These are phyloP conservation scores for Mortierella sp. DNA, from an alignment of 371 early-diverging fungal species.

Conservation along the genomic window DNA sequence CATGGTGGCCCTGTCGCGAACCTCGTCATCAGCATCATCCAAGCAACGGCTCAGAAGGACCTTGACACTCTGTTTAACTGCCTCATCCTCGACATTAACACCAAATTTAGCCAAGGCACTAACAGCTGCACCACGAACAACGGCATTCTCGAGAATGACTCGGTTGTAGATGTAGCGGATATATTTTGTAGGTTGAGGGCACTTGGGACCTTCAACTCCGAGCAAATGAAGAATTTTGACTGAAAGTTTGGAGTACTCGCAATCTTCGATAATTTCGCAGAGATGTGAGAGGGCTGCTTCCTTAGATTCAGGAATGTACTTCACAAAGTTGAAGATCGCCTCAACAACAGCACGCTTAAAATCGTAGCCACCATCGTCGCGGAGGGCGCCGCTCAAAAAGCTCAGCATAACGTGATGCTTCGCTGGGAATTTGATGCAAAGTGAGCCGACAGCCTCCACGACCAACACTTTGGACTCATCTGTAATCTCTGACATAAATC, in stretches of 20 bases:
- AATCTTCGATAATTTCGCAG: conserved; percentile 99
- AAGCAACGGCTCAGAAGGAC: conserved; percentile 93
- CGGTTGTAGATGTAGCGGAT: conserved; percentile 99
- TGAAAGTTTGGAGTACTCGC: conserved; percentile 97
- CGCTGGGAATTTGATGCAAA: conserved; percentile 96
- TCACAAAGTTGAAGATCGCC: conserved; percentile 96
- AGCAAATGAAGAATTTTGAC: conserved; percentile 95
- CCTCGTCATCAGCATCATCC: conserved; percentile 98
- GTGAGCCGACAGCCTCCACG: conserved; percentile 95
- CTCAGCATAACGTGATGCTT: conserved; percentile 94
- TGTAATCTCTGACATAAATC: conserved; percentile 97
- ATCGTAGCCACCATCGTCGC: conserved; percentile 98
- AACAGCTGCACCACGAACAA: conserved; percentile 98
- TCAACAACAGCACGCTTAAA: conserved; percentile 97
- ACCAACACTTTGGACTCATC: conserved; percentile 99
- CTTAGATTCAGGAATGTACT: conserved; percentile 92
- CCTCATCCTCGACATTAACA: conserved; percentile 78
- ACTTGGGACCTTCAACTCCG: conserved; percentile 95
- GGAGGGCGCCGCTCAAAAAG: conserved; percentile 92
- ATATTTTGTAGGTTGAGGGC: conserved; percentile 91
- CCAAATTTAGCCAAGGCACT: conserved; percentile 96
- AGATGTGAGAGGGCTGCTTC: conserved; percentile 95
- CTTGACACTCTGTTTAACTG: conserved; percentile 83
- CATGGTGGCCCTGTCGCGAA: conserved; percentile 96
- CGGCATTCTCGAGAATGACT: conserved; percentile 96